phyloP scores from a whole-genome alignment of 208 protist genomes.

The Trypanosoma vivax region DNA sequence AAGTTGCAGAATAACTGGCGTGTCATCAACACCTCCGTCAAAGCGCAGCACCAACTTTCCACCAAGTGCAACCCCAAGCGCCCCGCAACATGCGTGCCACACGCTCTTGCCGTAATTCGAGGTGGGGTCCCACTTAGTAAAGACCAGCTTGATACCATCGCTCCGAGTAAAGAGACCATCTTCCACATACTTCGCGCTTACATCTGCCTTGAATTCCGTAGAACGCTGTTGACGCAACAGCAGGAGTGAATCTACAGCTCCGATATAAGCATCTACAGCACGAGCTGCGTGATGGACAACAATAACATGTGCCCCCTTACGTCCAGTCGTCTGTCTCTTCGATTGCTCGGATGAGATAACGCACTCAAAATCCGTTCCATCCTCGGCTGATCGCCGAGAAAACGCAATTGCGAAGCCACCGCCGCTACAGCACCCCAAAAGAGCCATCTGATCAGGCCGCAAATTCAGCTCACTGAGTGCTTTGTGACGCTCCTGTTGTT shows the following conservation, averaged over 20 bases:
- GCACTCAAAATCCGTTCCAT: conserved; percentile 8
- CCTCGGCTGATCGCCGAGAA: neutral
- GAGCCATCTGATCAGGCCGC: conserved; percentile 15
- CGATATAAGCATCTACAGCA: conserved; percentile 17
- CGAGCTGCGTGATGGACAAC: conserved; percentile 1
- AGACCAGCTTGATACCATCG: neutral
- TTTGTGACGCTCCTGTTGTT: conserved; percentile 36
- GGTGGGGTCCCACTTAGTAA: conserved; percentile 29
- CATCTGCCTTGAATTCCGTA: neutral
- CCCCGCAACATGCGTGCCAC: conserved; percentile 50
- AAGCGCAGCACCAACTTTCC: conserved; percentile 20
- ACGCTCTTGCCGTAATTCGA: conserved; percentile 46
- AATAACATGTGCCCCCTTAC: neutral
- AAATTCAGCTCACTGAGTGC: conserved; percentile 18
- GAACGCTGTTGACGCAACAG: neutral
- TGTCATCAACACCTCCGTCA: conserved; percentile 8
- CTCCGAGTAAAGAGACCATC: no score
- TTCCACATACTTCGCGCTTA: no score
- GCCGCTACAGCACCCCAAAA: neutral
- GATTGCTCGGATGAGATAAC: conserved; percentile 1
- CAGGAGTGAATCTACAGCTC: conserved; percentile 15
- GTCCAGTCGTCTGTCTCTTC: neutral
- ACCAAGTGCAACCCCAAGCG: conserved; percentile 24
- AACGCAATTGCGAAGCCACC: conserved; percentile 9
- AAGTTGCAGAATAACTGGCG: conserved; percentile 5